These are phyloP conservation scores for Lactifluus pinguis DNA, from an alignment of 768 basidiomycete species.

Conservation along the genomic window DNA sequence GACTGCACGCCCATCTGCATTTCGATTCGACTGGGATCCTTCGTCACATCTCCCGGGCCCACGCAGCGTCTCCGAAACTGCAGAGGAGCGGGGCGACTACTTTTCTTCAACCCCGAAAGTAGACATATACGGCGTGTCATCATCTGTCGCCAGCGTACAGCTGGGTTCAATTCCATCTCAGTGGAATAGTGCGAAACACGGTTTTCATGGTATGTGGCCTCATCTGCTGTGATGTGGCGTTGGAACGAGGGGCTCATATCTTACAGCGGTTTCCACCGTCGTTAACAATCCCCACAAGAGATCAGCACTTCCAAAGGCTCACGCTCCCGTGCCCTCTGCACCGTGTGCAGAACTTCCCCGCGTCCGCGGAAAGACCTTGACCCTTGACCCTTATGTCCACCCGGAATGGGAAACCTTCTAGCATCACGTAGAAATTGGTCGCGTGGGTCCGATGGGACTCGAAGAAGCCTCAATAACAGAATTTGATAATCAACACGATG, in stretches of 20 bases:
- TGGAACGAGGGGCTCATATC: conserved; percentile 1
- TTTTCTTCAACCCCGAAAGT: conserved; percentile 36
- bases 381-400: conserved; percentile 63
- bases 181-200: conserved; percentile 78
- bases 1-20: conserved; percentile 41
- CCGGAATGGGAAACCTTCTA: conserved; percentile 76
- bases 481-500: conserved; percentile 7
- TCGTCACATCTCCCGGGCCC: conserved; percentile 49
- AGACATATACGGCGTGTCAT: conserved; percentile 36
- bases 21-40: conserved; percentile 71
- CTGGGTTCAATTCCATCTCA: conserved; percentile 45
- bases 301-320: conserved; percentile 80
- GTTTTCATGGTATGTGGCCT: conserved; percentile 69
- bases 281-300: conserved; percentile 83
- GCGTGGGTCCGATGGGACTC: conserved; percentile 27
- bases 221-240: not conserved
- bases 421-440: conserved; percentile 30
- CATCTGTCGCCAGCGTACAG: conserved; percentile 39
- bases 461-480: not conserved
- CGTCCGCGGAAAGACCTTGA: conserved; percentile 81
- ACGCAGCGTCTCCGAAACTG: conserved; percentile 63
- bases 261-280: conserved; percentile 86
- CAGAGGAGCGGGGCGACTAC: conserved; percentile 57
- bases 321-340: conserved; percentile 66
- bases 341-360: conserved; percentile 70